Conservation (phyloP, 225 moss, liverwort and hornwort species). For the Asterella californica region DNA sequence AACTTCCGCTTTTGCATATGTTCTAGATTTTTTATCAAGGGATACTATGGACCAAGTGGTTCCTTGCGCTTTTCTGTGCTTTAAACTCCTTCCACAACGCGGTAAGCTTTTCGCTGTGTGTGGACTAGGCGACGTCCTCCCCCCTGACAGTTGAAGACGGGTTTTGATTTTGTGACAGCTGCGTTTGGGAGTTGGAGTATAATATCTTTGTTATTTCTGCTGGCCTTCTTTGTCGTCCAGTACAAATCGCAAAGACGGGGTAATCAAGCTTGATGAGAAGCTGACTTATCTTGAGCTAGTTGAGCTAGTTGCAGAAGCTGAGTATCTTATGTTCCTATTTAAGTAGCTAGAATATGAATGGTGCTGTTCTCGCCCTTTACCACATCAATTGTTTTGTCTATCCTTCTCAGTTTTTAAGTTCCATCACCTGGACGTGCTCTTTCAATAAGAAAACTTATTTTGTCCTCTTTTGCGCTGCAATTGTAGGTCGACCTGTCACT, state of each 20-base stretch:
- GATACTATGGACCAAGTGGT: background rate
- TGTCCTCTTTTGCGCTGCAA: background rate
- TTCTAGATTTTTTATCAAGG: background rate
- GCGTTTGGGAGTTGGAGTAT: constrained; percentile 86
- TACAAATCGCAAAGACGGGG: constrained; percentile 71
- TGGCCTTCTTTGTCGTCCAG: constrained; percentile 81
- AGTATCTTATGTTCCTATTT: background rate
- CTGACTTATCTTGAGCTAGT: background rate
- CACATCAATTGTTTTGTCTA: constrained; percentile 26
- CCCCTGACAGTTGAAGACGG: background rate
- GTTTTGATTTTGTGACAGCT: constrained; percentile 48
- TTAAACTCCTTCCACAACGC: background rate
- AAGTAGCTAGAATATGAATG: background rate
- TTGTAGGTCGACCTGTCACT: constrained; percentile 26
- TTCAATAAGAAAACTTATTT: background rate
- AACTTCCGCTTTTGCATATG: too few species aligned
- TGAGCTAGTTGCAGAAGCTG: background rate
- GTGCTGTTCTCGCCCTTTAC: background rate
- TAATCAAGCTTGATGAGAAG: constrained; percentile 19
- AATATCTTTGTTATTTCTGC: constrained; percentile 84
- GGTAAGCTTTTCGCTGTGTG: background rate
- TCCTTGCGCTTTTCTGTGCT: background rate
- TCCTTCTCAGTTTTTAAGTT: background rate
- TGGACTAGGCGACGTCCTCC: background rate
- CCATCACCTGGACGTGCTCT: background rate